Conservation (phyloP, 192 early-diverging fungal species). For the Rhizophagus clarus region DNA sequence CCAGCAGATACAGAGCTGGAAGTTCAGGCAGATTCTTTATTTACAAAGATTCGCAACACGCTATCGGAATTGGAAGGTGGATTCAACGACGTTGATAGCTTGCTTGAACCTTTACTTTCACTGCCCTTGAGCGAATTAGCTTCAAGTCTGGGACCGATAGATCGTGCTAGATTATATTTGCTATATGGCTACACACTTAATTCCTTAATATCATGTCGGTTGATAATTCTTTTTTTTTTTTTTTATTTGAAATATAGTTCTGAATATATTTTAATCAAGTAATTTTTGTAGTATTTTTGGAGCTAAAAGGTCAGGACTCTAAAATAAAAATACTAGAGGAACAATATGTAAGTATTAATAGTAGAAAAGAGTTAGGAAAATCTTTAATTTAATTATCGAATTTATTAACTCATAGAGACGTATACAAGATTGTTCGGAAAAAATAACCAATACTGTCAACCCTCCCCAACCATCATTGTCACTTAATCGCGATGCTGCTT, state of each 20-base stretch:
- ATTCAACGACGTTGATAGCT: not conserved
- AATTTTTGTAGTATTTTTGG: not conserved
- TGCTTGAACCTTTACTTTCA: not conserved
- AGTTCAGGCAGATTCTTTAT: not conserved
- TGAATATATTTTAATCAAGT: too few relatives aligned
- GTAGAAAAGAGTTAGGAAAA: too few relatives aligned
- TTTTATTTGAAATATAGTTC: too few relatives aligned
- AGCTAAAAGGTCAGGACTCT: not conserved
- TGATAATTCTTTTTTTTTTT: too few relatives aligned
- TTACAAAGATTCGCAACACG: not conserved
- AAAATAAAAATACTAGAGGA: not conserved
- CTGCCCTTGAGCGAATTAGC: not conserved
- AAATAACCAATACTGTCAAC: not conserved
- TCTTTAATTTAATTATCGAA: too few relatives aligned
- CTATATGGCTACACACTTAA: not conserved
- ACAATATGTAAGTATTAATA: not conserved
- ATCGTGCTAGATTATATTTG: not conserved
- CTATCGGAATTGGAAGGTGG: not conserved
- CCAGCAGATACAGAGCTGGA: not conserved
- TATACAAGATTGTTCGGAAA: not conserved
- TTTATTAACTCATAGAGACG: too few relatives aligned
- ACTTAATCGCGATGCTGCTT: not conserved
- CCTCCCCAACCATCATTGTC: conserved; percentile 5
- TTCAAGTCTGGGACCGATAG: not conserved
- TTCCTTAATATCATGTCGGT: not conserved